Base-by-base conservation (phyloP, 2,329 filamentous ascomycete species). In the Beauveria caledonica region DNA sequence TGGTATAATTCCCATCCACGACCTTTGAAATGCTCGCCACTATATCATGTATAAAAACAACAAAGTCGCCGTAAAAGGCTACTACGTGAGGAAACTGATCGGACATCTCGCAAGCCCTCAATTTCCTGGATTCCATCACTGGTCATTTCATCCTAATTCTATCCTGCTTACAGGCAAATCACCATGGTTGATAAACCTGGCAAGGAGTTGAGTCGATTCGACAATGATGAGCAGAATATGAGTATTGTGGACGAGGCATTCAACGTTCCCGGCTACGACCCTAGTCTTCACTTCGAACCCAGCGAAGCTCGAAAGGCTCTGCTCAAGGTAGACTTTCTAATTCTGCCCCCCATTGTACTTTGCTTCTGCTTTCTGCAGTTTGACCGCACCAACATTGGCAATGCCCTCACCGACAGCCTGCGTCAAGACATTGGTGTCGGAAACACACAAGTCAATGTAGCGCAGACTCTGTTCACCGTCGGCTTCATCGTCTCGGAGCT, bases 351-450 rank as follows among this genome's bases (percentile, higher is more conserved):
- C 15, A 69, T 72, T 3, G 63, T 72, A 2, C 63, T 70, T 5
- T 70, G 68, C 29, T 72, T 72, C 39, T 71, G 66, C 39, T 69
- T 71, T 45, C 68, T 72, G 2, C 70, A 72, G 19, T 71, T 72
- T 40, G 69, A 72, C 33, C 68, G 69, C 8, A 71, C 63, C 50
- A 78, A 77, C 62, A 79, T 80, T 58, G 75, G 76, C 60, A 81
- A 79, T 39, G 80, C 80, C 3, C 64, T 83, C 44, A 83, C 80
- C 3, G 80, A 81, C 45, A 77, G 73, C 3, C 75, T 83, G 48
- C 73, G 77, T 15, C 62, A 72, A 3, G 80, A 83, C 60, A 73
- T 82, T 6, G 68, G 72, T 15, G 75, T 83, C 58, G 74, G 72
- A 1, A 80, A 80, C 40, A 73, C 78, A 55, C 75, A 82, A 52